Base-by-base conservation (phyloP, 2,329 filamentous ascomycete species). In the Xylaria arbuscula region DNA sequence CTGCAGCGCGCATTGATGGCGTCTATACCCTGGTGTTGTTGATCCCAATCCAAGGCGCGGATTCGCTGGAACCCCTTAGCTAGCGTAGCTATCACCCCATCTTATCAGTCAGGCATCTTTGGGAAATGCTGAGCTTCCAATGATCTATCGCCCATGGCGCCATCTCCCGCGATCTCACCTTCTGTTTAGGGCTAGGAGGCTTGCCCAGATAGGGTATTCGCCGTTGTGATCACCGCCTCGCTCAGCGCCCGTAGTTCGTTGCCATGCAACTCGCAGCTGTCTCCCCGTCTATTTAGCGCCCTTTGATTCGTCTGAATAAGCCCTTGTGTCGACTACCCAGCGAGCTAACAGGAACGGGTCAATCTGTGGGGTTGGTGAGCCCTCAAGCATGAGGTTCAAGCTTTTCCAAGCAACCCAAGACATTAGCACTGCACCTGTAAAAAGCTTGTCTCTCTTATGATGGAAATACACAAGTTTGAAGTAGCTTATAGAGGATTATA, bases 101-200 rank as follows among this genome's bases (percentile, higher is more conserved):
- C 32, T 64, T 56, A 38, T 64, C 42, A n/a, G 53, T 45, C 15
- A 45, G 28, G 10, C 2, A 28, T 50, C 13, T 22, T 54, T 32
- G 7, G 54, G n/a, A 48, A 28, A 34, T 34, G 56, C 28, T 22
- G 32, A 45, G 22, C 13, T 57, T n/a, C 38, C 22, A 24, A n/a
- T 45, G 55, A 24, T 57, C 55, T 64, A 68, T 54, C 38, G 54
- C 32, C n/a, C 40, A 53, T 66, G 62, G 62, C 53, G 62, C 62
- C 62, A 62, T 69, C 40, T 55, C n/a, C 45, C 28, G 28, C 22
- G 56, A 45, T 65, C 50, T 62, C 36, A 69, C 67, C 67, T 69
- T 69, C 67, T 69, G n/a, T 36, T 67, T 69, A 32, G 8, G 67
- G 67, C 59, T 67, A 69, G 57, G 47, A 51, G 13, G 11, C 11